These are phyloP conservation scores for Penium margaritaceum DNA, from an alignment of 139 green algal species.

Conservation along the genomic window DNA sequence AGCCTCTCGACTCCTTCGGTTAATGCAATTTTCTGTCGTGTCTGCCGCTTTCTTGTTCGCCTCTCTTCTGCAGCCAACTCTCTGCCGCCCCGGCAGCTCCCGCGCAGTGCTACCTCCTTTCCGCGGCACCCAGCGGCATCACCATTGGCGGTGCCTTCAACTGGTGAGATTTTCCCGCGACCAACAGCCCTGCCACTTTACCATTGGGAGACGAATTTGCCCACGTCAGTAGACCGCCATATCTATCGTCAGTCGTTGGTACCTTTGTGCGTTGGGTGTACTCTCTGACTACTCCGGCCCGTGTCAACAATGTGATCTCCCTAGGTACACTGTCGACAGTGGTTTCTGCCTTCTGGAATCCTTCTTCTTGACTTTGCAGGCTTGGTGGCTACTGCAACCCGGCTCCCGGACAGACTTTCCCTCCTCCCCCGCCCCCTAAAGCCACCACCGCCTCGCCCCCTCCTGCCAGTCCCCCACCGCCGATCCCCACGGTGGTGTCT, in stretches of 20 bases:
- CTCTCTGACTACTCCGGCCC: no score
- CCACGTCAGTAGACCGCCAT: no score
- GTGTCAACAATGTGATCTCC: no score
- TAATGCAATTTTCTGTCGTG: neutral
- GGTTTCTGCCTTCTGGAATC: no score
- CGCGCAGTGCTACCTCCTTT: conserved; percentile 2
- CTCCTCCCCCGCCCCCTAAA: neutral
- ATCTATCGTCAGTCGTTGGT: no score
- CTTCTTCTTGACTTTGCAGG: no score
- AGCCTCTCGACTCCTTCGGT: neutral
- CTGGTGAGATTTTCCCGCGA: no score
- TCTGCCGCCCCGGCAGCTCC: neutral
- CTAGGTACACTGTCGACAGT: no score
- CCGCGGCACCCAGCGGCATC: neutral
- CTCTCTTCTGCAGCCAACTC: neutral
- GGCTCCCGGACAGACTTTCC: neutral
- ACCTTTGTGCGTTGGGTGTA: neutral
- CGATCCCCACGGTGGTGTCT: neutral
- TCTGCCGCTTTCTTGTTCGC: neutral
- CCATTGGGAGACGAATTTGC: no score
- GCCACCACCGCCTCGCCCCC: neutral
- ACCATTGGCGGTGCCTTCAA: neutral
- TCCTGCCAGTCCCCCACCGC: neutral
- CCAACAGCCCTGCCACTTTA: no score
- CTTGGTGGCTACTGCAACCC: conserved; percentile 4